Evolutionary conservation across 2,329 filamentous ascomycete species (phyloP).

Genomic region (Talaromyces sp.): DNA sequence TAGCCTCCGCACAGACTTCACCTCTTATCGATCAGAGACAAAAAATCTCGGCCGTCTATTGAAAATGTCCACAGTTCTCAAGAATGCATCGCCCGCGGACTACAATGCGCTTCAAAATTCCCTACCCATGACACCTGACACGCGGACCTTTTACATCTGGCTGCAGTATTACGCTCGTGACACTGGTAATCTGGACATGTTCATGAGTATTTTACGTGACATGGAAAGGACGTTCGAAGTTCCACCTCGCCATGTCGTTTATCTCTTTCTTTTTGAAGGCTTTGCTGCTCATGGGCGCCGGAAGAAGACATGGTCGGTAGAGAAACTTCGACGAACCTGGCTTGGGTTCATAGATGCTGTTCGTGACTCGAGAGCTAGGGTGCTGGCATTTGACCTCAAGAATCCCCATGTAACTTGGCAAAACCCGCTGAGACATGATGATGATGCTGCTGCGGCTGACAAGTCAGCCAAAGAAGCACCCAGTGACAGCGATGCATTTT

Average conservation of each 20-base stretch:
- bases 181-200: slow-evolving; percentile 70
- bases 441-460: slow-evolving; percentile 5
- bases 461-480: slow-evolving; percentile 1
- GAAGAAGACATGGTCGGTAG: slow-evolving; percentile 63
- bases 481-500: slow-evolving; percentile 20
- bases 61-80: slow-evolving; percentile 45
- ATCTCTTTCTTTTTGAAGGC: slow-evolving; percentile 78
- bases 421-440: slow-evolving; percentile 33
- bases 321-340: slow-evolving; percentile 70
- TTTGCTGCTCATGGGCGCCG: slow-evolving; percentile 72
- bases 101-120: slow-evolving; percentile 66
- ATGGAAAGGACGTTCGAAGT: slow-evolving; percentile 71
- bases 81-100: slow-evolving; percentile 55
- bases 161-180: slow-evolving; percentile 72
- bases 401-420: slow-evolving; percentile 29
- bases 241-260: slow-evolving; percentile 73
- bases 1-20: slow-evolving; percentile 36
- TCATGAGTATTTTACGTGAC: slow-evolving; percentile 74
- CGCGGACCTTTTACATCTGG: slow-evolving; percentile 77
- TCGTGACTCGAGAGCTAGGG: slow-evolving; percentile 37
- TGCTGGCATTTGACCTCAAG: slow-evolving; percentile 20
- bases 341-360: slow-evolving; percentile 59
- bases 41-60: slow-evolving; percentile 54
- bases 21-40: slow-evolving; percentile 37
- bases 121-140: slow-evolving; percentile 70